These are phyloP conservation scores for Lachnellula arida DNA, from an alignment of 2,329 filamentous ascomycete genomes.

Conservation along the genomic window DNA sequence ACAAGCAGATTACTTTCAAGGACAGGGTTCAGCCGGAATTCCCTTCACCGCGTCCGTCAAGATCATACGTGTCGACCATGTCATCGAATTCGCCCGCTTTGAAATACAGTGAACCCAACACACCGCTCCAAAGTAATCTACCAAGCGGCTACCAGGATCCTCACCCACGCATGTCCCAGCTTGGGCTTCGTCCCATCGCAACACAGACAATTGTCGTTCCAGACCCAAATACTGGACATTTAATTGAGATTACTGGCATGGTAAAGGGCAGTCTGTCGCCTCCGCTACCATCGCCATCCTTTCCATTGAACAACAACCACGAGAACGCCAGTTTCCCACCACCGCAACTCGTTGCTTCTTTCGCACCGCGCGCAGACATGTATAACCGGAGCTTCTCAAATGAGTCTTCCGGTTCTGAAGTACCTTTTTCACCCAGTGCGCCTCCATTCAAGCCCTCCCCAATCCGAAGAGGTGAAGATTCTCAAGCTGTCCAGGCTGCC, in stretches of 20 bases:
- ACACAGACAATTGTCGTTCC: slow-evolving; percentile 8
- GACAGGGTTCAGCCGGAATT: not conserved
- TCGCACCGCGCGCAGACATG: slow-evolving; percentile 3
- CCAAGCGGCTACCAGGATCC: not conserved
- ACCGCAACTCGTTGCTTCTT: not conserved
- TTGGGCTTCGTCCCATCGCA: not conserved
- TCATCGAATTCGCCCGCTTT: too few species aligned
- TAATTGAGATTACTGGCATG: slow-evolving; percentile 9
- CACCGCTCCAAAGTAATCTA: not conserved
- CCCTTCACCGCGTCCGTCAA: not conserved
- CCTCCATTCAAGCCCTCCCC: not conserved
- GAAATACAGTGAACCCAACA: not conserved
- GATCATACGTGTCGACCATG: not conserved
- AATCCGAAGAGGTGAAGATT: not conserved
- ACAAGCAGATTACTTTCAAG: not conserved
- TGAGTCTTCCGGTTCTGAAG: slow-evolving; percentile 6
- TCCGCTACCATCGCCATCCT: too few species aligned
- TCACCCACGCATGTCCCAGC: not conserved
- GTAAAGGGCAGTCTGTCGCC: slow-evolving; percentile 8
- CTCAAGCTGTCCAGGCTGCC: not conserved
- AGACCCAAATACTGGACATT: slow-evolving; percentile 4
- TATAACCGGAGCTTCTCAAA: slow-evolving; percentile 4
- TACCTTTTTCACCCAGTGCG: slow-evolving; percentile 7
- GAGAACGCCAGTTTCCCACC: not conserved
- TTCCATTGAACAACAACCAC: too few species aligned